These are phyloP conservation scores for Henckelia pumila DNA, from an alignment of 257 asterid species.

Conservation along the genomic window DNA sequence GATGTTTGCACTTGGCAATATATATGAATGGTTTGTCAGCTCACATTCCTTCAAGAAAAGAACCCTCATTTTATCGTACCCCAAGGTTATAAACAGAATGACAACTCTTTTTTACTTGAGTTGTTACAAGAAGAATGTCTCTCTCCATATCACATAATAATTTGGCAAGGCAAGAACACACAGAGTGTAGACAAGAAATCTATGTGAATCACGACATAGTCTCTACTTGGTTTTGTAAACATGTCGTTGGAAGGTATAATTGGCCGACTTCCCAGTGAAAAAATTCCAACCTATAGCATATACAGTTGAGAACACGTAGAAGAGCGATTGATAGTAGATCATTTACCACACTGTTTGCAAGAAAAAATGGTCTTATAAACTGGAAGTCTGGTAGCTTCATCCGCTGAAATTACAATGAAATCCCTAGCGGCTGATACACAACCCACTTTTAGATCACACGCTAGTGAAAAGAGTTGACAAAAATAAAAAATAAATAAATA, in stretches of 20 bases:
- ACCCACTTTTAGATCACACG: neutral
- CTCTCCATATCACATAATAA: neutral
- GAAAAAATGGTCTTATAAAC: neutral
- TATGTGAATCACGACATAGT: neutral
- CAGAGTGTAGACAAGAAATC: neutral
- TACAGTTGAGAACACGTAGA: neutral
- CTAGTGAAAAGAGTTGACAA: neutral
- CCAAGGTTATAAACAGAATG: neutral
- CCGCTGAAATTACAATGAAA: neutral
- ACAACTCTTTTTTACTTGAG: neutral
- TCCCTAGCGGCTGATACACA: neutral
- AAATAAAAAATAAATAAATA: neutral
- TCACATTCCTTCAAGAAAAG: slow-evolving; percentile 7
- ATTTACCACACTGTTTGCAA: too few species aligned
- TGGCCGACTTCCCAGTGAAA: neutral
- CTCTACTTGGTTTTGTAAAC: neutral
- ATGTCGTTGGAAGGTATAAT: neutral
- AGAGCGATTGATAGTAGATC: too few species aligned
- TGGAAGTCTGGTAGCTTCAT: neutral
- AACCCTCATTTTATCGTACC: neutral
- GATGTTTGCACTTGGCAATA: neutral
- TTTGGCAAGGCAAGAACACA: neutral
- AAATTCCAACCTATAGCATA: too few species aligned
- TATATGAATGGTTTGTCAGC: slow-evolving; percentile 3
- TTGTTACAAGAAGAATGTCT: neutral